These are phyloP conservation scores for Coprinopsis strossmayeri DNA, from an alignment of 768 basidiomycete genomes.

Conservation along the genomic window DNA sequence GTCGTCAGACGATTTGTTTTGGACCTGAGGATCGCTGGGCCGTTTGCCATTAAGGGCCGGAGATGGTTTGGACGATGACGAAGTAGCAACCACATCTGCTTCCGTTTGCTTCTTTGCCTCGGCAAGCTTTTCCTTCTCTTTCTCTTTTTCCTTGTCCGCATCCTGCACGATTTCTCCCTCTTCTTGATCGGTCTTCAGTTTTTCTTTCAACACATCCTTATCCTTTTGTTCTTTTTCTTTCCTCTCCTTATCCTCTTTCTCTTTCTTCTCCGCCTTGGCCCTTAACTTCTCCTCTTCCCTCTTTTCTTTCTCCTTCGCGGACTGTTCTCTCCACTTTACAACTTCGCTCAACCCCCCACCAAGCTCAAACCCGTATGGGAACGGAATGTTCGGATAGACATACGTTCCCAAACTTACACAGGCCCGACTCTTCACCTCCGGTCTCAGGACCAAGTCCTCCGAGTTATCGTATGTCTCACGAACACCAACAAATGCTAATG, in stretches of 20 bases:
- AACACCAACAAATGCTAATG: conserved; percentile 1
- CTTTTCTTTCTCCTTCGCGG: conserved; percentile 12
- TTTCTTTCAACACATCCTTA: conserved; percentile 9
- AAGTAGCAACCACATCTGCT: background rate
- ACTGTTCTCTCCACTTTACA: conserved; percentile 12
- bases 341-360: conserved; percentile 17
- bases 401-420: conserved; percentile 47
- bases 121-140: conserved; percentile 15
- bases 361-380: conserved; percentile 47
- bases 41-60: too few species aligned
- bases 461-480: conserved; percentile 4
- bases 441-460: conserved; percentile 2
- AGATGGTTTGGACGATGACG: background rate
- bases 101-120: conserved; percentile 13
- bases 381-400: conserved; percentile 51
- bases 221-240: conserved; percentile 11
- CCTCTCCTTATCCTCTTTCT: background rate
- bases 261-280: conserved; percentile 5
- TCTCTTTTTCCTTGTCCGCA: conserved; percentile 14
- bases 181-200: conserved; percentile 13
- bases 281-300: conserved; percentile 10
- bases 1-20: background rate
- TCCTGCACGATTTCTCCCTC: conserved; percentile 14
- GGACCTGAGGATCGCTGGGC: background rate
- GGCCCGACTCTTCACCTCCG: conserved; percentile 20